Evolutionary conservation across 257 asterid species (phyloP).

Genomic region (Penstemon eatonii): DNA sequence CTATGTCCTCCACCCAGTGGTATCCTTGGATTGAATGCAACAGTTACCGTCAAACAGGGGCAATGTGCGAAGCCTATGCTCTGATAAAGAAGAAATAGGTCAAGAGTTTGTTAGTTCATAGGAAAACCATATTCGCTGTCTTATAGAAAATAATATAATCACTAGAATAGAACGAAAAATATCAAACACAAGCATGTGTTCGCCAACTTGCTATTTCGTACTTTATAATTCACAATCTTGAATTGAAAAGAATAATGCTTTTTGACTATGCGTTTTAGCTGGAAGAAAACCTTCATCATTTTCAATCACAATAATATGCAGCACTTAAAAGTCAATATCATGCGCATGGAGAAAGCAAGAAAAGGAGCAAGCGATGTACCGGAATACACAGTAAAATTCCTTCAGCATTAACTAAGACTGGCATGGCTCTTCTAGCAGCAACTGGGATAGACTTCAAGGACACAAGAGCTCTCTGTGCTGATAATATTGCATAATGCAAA

Average conservation of each 20-base stretch:
- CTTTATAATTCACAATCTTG: neutral
- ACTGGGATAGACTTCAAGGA: conserved; percentile 71
- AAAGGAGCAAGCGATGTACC: conserved; percentile 39
- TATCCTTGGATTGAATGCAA: conserved; percentile 62
- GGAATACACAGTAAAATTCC: conserved; percentile 77
- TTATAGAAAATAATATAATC: neutral
- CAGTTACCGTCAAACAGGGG: conserved; percentile 54
- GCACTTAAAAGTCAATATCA: neutral
- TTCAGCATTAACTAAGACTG: conserved; percentile 62
- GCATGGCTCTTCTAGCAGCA: conserved; percentile 77
- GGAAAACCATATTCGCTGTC: neutral
- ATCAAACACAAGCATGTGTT: neutral
- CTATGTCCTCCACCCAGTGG: conserved; percentile 77
- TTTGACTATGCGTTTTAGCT: neutral
- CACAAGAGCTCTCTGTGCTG: conserved; percentile 62
- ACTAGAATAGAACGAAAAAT: neutral
- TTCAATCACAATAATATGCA: neutral
- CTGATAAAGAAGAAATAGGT: conserved; percentile 38
- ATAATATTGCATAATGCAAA: conserved; percentile 42
- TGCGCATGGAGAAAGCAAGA: conserved; percentile 11
- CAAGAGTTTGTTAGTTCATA: conserved; percentile 18
- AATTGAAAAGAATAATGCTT: neutral
- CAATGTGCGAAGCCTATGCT: conserved; percentile 60
- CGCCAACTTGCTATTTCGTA: conserved; percentile 6
- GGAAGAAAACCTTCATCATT: neutral